A percentile compares a stretch with the other conserved stretches of the same genome.
Conservation (phyloP, 1,284 basidiomycete genomes). For the Ganoderma resinaceum region DNA sequence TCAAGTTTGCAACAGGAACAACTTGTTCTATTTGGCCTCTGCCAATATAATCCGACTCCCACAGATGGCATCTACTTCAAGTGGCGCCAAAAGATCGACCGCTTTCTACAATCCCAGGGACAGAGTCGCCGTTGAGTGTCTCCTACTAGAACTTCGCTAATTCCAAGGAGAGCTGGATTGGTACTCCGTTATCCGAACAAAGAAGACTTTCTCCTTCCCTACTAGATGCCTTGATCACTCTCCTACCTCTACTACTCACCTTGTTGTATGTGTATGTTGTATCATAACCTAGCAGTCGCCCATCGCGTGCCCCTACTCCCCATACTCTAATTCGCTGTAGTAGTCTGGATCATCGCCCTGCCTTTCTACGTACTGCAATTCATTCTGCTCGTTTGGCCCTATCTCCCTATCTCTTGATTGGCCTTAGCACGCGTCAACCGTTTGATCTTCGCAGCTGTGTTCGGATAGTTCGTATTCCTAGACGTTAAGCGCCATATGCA, state of each 20-base stretch:
- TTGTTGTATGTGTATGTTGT: slow-evolving; percentile 22
- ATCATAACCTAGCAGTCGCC: slow-evolving; percentile 22
- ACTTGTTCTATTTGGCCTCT: slow-evolving; percentile 77
- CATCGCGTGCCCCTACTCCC: background rate
- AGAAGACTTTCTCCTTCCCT: background rate
- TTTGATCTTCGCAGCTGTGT: background rate
- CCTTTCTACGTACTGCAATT: slow-evolving; percentile 4
- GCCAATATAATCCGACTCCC: slow-evolving; percentile 68
- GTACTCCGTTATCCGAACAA: background rate
- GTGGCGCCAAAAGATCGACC: slow-evolving; percentile 57
- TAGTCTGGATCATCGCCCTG: slow-evolving; percentile 3
- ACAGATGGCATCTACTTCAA: slow-evolving; percentile 70
- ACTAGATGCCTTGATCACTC: slow-evolving; percentile 20
- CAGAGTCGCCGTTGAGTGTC: slow-evolving; percentile 19
- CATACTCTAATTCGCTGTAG: slow-evolving; percentile 9
- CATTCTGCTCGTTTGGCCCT: background rate
- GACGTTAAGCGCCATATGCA: background rate
- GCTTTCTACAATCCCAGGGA: slow-evolving; percentile 32
- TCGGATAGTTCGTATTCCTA: too few species aligned
- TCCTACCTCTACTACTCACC: slow-evolving; percentile 11
- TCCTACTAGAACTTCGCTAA: background rate
- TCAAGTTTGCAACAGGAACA: slow-evolving; percentile 57
- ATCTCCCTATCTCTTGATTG: background rate
- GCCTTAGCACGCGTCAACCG: background rate
- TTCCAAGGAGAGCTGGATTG: background rate